Evolutionary conservation across 31 red algal genomes (phyloP).

Genomic region (Bonnemaisonia californica): DNA sequence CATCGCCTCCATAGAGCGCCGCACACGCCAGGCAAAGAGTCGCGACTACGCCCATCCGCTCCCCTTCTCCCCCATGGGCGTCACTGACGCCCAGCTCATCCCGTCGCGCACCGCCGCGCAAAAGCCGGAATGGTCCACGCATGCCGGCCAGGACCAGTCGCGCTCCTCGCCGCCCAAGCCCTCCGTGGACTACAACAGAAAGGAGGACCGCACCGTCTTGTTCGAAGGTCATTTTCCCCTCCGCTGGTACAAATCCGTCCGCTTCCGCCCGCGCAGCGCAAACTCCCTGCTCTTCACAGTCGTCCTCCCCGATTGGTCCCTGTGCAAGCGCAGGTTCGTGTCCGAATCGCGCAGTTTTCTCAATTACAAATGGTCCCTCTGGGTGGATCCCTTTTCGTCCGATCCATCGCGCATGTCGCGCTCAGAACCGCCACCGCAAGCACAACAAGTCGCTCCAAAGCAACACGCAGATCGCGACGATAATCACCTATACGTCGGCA

Average conservation of each 20-base stretch:
- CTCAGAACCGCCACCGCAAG: slow-evolving; percentile 1
- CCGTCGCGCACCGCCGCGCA: slow-evolving; percentile 2
- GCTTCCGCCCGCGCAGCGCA: slow-evolving; percentile 61
- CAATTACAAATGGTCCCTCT: slow-evolving; percentile 68
- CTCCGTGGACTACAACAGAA: slow-evolving; percentile 56
- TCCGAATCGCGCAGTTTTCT: slow-evolving; percentile 71
- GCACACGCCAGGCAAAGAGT: not conserved
- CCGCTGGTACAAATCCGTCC: slow-evolving; percentile 70
- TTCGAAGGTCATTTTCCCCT: slow-evolving; percentile 74
- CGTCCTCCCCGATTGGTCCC: slow-evolving; percentile 54
- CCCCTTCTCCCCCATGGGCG: slow-evolving; percentile 54
- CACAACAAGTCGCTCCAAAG: not conserved
- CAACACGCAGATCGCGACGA: not conserved
- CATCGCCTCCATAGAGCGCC: slow-evolving; percentile 23
- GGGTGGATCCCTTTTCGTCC: slow-evolving; percentile 66
- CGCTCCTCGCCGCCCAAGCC: not conserved
- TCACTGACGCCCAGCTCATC: slow-evolving; percentile 37
- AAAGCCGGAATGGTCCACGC: not conserved
- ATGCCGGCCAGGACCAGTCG: not conserved
- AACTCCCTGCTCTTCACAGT: slow-evolving; percentile 64
- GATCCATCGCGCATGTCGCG: slow-evolving; percentile 35
- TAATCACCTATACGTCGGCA: slow-evolving; percentile 11
- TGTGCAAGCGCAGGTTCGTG: slow-evolving; percentile 46
- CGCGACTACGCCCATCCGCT: slow-evolving; percentile 25
- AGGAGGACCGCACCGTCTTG: slow-evolving; percentile 64